These are phyloP conservation scores for Hypoxylon sp. DNA, from an alignment of 2,329 filamentous ascomycete species.

Conservation along the genomic window DNA sequence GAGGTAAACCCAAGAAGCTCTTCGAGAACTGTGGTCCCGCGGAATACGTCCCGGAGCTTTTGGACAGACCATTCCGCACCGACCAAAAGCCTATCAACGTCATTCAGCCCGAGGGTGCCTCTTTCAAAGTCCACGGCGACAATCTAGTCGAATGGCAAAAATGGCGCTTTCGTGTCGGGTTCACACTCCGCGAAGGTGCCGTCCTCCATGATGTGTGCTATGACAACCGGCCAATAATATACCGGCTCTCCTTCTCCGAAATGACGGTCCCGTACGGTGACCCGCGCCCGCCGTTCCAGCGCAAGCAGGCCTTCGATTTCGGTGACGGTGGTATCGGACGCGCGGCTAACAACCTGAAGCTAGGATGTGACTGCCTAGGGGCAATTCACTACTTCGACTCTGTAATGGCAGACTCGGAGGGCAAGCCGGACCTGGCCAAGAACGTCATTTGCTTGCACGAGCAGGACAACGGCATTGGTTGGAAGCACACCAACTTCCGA, in stretches of 20 bases:
- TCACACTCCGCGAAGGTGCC: constrained; percentile 73
- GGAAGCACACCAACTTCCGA: constrained; percentile 80
- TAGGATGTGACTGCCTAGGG: constrained; percentile 79
- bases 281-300: constrained; percentile 72
- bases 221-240: constrained; percentile 71
- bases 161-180: constrained; percentile 74
- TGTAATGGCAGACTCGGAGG: constrained; percentile 67
- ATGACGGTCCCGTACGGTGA: constrained; percentile 76
- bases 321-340: constrained; percentile 76
- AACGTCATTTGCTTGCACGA: constrained; percentile 80
- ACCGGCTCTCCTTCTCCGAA: constrained; percentile 72
- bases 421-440: constrained; percentile 65
- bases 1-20: constrained; percentile 60
- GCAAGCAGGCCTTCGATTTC: constrained; percentile 79
- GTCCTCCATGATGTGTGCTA: constrained; percentile 74
- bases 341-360: constrained; percentile 74
- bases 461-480: constrained; percentile 77
- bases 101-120: constrained; percentile 67
- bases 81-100: constrained; percentile 80
- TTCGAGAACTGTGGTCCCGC: constrained; percentile 60
- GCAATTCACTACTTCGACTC: constrained; percentile 71
- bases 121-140: constrained; percentile 52
- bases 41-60: constrained; percentile 67
- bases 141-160: constrained; percentile 55
- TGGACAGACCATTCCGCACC: constrained; percentile 62